Conservation (phyloP, 1,139 yeast species). For the Suhomyces bribrorum region DNA sequence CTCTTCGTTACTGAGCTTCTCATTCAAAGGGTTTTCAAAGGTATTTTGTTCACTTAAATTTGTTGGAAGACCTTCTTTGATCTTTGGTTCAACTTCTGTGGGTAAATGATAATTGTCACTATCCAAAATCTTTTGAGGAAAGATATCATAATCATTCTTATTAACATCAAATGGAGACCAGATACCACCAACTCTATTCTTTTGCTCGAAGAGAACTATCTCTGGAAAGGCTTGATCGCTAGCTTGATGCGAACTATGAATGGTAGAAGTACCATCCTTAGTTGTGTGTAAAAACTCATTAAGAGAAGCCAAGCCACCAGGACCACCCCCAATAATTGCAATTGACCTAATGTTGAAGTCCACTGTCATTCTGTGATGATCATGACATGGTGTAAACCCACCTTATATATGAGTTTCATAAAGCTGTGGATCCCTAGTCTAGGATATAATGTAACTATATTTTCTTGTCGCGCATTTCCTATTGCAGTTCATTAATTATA, state of each 20-base stretch:
- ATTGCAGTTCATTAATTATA: too few species aligned
- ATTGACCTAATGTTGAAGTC: constrained; percentile 23
- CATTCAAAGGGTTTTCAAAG: constrained; percentile 20
- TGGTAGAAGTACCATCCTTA: constrained; percentile 32
- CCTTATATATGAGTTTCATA: neutral
- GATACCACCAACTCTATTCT: constrained; percentile 35
- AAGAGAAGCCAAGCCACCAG: constrained; percentile 38
- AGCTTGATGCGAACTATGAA: constrained; percentile 17
- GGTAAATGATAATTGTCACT: constrained; percentile 31
- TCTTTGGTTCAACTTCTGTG: constrained; percentile 25
- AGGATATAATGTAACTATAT: too few species aligned
- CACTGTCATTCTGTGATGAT: neutral
- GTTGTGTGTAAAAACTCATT: constrained; percentile 38
- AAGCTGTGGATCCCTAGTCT: neutral
- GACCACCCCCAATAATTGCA: constrained; percentile 42
- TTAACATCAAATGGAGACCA: constrained; percentile 34
- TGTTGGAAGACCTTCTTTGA: constrained; percentile 1
- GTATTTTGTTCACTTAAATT: constrained; percentile 19
- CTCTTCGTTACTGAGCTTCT: constrained; percentile 11
- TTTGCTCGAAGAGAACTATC: constrained; percentile 38
- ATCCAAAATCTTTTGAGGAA: constrained; percentile 32
- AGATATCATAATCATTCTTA: constrained; percentile 19
- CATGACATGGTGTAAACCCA: neutral
- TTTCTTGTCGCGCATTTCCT: too few species aligned
- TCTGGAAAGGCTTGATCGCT: constrained; percentile 29